These are phyloP conservation scores for Camelina neglecta DNA, from an alignment of 345 rosid genomes.

Conservation along the genomic window DNA sequence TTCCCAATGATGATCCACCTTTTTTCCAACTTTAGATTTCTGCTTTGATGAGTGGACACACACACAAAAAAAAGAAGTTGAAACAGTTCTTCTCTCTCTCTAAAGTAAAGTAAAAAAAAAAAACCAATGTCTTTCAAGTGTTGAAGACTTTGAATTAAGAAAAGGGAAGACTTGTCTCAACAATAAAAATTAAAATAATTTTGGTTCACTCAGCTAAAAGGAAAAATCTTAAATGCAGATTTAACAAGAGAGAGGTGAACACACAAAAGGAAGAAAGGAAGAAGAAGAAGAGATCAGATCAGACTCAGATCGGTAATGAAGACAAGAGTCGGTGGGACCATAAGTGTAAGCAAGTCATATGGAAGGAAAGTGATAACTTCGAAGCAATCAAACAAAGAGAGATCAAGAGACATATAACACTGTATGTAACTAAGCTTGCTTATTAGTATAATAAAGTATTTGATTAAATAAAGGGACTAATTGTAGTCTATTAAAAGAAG, in stretches of 20 bases:
- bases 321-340: constrained; percentile 50
- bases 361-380: constrained; percentile 41
- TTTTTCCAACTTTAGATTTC: constrained; percentile 28
- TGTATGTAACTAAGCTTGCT: constrained; percentile 20
- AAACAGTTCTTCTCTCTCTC: constrained; percentile 6
- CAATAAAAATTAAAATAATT: constrained; percentile 3
- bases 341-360: constrained; percentile 5
- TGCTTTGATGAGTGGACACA: constrained; percentile 38
- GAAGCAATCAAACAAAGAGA: constrained; percentile 18
- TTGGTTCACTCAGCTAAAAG: constrained; percentile 13
- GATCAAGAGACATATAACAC: constrained; percentile 37
- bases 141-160: constrained; percentile 26
- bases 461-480: background rate
- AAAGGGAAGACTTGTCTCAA: constrained; percentile 12
- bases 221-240: constrained; percentile 25
- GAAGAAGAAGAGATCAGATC: constrained; percentile 36
- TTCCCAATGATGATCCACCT: constrained; percentile 45
- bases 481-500: background rate
- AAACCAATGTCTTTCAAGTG: constrained; percentile 33
- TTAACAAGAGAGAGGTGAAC: constrained; percentile 22
- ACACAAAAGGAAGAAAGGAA: constrained; percentile 7
- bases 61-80: constrained; percentile 24
- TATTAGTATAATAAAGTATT: background rate
- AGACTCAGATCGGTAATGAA: constrained; percentile 42
- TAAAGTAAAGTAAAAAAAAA: background rate